Percentiles rank a stretch among this genome's conserved stretches.
Conservation (phyloP, 306 rosid species). For the barrel medic (Medicago truncatula) region MtrunA17r5.0-ANR NC_053045.1:57714001-57714500, state of each 20-base stretch:
- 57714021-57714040: conserved; percentile 88
- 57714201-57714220: conserved; percentile 31
- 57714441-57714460: not conserved
- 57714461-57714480: not conserved
- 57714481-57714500: not conserved
- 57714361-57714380: not conserved
- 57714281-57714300: conserved; percentile 9
- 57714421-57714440: conserved; percentile 14
- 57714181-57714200: conserved; percentile 21
- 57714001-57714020: conserved; percentile 95
- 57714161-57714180: conserved; percentile 34
- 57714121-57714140: conserved; percentile 52
- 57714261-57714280: not conserved
- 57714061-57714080: conserved; percentile 44
- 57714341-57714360: not conserved
- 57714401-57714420: not conserved
- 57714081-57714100: conserved; percentile 8
- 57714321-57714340: not conserved
- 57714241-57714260: not conserved
- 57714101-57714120: not conserved
- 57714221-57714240: conserved; percentile 13
- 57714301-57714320: conserved; percentile 4
- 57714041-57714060: conserved; percentile 84
- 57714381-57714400: not conserved
- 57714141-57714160: conserved; percentile 4